Conservation (phyloP, 805 yeast species). For the Ogataea thermomethanolica region DNA sequence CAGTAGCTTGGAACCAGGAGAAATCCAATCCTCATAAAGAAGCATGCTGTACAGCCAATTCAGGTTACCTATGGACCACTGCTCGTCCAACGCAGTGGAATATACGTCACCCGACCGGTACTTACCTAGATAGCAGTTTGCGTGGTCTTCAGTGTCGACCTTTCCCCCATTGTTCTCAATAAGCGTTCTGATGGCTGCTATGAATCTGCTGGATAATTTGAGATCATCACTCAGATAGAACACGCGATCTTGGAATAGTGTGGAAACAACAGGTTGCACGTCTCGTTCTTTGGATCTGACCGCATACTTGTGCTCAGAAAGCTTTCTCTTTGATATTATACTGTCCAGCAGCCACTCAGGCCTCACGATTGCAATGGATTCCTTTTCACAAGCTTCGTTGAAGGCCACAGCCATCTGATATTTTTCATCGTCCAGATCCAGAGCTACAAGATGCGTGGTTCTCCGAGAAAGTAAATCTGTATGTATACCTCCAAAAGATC, state of each 20-base stretch:
- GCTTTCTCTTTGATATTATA: conserved; percentile 45
- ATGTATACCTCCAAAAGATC: conserved; percentile 75
- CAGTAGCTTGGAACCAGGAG: conserved; percentile 51
- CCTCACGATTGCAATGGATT: conserved; percentile 55
- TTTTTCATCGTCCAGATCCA: conserved; percentile 50
- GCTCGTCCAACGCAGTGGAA: conserved; percentile 38
- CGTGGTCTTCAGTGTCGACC: conserved; percentile 27
- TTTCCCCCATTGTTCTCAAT: conserved; percentile 55
- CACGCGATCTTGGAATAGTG: conserved; percentile 40
- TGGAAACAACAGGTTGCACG: conserved; percentile 1
- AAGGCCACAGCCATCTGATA: conserved; percentile 28
- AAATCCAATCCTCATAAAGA: conserved; percentile 48
- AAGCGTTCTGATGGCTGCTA: conserved; percentile 38
- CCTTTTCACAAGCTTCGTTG: conserved; percentile 28
- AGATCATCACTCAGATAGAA: conserved; percentile 57
- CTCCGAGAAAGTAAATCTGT: conserved; percentile 58
- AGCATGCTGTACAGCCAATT: conserved; percentile 75
- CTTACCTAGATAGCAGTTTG: conserved; percentile 56
- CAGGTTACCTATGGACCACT: conserved; percentile 56
- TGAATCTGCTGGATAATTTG: conserved; percentile 43
- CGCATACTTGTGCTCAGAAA: conserved; percentile 53
- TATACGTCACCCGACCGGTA: conserved; percentile 59
- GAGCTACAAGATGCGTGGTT: conserved; percentile 77
- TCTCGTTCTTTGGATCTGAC: conserved; percentile 26
- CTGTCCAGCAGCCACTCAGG: conserved; percentile 83